A percentile compares a stretch with the other conserved stretches of the same genome.
Conservation (phyloP, 1,284 basidiomycete genomes). For the Cystobasidium slooffiae region DNA sequence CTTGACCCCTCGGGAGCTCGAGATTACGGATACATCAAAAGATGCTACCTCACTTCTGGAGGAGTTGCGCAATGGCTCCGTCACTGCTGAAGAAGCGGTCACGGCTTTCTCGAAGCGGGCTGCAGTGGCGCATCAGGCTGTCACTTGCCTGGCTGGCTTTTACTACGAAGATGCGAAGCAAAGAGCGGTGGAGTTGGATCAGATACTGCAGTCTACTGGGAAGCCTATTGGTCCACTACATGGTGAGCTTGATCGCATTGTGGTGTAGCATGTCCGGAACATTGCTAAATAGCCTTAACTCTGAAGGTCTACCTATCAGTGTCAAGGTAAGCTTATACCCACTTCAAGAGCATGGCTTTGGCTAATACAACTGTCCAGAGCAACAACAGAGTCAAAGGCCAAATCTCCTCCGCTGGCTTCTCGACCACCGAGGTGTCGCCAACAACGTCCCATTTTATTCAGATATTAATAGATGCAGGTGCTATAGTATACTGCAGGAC, state of each 20-base stretch:
- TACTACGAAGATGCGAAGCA: conserved; percentile 51
- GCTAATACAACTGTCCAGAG: conserved; percentile 55
- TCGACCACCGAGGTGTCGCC: conserved; percentile 9
- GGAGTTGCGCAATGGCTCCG: conserved; percentile 10
- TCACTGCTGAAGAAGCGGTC: conserved; percentile 51
- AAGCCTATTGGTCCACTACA: conserved; percentile 55
- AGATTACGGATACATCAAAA: conserved; percentile 34
- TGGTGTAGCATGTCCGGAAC: neutral
- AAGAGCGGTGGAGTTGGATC: conserved; percentile 50
- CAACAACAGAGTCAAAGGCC: conserved; percentile 66
- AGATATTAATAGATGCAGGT: conserved; percentile 51
- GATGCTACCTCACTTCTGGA: conserved; percentile 42
- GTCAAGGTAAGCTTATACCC: conserved; percentile 53
- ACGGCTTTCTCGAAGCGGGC: conserved; percentile 50
- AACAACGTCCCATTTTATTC: conserved; percentile 34
- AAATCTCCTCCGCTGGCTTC: conserved; percentile 65
- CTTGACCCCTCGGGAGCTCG: conserved; percentile 34
- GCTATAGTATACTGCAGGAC: conserved; percentile 54
- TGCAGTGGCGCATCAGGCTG: conserved; percentile 47
- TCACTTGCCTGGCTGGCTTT: conserved; percentile 51
- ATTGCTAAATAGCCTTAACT: neutral
- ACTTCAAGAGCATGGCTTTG: neutral
- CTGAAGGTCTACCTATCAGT: conserved; percentile 51
- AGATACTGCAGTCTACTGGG: conserved; percentile 53
- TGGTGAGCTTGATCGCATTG: conserved; percentile 42